Conservation (phyloP, 495 filamentous ascomycete species). For the Tuber umbilicatum region DNA sequence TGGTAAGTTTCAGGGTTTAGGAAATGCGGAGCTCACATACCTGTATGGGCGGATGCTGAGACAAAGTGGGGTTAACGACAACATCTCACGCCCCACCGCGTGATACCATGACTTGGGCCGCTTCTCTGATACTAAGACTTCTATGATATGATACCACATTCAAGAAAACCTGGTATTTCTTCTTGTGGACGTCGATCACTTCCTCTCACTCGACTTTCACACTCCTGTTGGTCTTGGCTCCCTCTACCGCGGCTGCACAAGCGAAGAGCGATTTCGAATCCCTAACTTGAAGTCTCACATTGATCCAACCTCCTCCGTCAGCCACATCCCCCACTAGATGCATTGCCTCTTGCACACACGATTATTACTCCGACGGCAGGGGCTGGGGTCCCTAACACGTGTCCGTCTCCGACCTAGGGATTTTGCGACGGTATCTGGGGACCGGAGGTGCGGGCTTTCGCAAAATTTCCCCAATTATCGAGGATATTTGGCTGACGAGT, state of each 20-base stretch:
- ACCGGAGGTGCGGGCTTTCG: slow-evolving; percentile 13
- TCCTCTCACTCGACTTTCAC: background rate
- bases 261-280: background rate
- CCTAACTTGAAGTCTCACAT: background rate
- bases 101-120: background rate
- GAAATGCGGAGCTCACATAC: background rate
- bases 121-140: background rate
- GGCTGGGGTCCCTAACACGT: background rate
- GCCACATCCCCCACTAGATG: slow-evolving; percentile 15
- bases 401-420: slow-evolving; percentile 5
- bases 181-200: background rate
- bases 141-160: too few relatives aligned
- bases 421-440: slow-evolving; percentile 21
- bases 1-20: background rate
- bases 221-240: background rate
- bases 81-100: background rate
- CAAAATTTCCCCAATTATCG: background rate
- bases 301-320: slow-evolving; percentile 1
- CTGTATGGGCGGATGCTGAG: background rate
- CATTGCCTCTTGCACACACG: slow-evolving; percentile 16
- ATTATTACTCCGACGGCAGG: slow-evolving; percentile 15
- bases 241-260: background rate
- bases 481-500: background rate
- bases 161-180: background rate
- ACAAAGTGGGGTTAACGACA: background rate